A percentile compares a stretch with the other conserved stretches of the same genome.
Conservation (phyloP, 2,329 filamentous ascomycete genomes). For the Fusarium metavorans region DNA sequence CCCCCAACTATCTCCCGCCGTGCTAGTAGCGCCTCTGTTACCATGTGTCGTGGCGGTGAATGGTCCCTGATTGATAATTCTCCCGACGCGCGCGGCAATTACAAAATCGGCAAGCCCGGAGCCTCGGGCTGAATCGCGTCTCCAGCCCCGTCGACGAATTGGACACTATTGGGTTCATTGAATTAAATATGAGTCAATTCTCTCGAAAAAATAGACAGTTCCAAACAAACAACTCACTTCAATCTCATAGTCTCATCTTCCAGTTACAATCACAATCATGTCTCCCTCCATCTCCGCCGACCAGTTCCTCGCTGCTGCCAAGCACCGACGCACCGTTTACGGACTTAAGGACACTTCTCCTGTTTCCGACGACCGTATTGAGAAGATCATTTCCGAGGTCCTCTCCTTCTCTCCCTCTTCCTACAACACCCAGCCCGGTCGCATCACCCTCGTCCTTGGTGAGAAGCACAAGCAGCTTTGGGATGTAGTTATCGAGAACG, state of each 20-base stretch:
- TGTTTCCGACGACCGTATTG: constrained; percentile 46
- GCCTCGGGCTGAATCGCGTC: background rate
- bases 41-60: background rate
- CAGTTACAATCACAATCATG: background rate
- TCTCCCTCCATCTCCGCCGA: constrained; percentile 24
- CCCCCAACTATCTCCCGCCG: background rate
- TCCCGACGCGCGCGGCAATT: background rate
- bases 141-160: background rate
- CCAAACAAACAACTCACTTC: background rate
- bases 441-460: constrained; percentile 31
- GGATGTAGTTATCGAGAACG: constrained; percentile 29
- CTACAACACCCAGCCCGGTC: constrained; percentile 39
- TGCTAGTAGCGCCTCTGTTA: background rate
- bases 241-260: background rate
- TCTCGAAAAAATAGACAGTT: background rate
- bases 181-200: background rate
- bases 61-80: background rate
- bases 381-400: constrained; percentile 43
- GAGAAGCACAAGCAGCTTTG: constrained; percentile 41
- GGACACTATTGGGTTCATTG: background rate
- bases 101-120: background rate
- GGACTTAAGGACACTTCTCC: constrained; percentile 42
- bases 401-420: constrained; percentile 39
- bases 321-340: constrained; percentile 47
- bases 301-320: constrained; percentile 45